Evolutionary conservation across 345 rosid species (phyloP).

Genomic region (sweet orange (Citrus sinensis)): DNA sequence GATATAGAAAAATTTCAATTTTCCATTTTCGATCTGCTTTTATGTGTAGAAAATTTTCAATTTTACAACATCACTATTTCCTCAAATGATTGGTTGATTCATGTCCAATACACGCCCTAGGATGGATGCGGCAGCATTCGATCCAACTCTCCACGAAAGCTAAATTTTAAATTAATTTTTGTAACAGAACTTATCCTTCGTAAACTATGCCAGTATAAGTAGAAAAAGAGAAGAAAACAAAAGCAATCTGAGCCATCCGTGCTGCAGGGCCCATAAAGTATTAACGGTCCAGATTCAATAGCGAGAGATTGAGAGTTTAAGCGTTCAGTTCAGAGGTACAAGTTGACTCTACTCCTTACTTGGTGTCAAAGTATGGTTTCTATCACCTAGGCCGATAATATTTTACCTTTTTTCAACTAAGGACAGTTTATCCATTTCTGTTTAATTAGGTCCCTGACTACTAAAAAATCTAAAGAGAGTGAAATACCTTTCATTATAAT

Average conservation of each 20-base stretch:
- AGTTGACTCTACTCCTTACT: neutral
- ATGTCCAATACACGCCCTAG: slow-evolving; percentile 16
- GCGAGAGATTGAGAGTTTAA: neutral
- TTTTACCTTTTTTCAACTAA: no score
- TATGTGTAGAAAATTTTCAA: neutral
- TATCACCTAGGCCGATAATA: no score
- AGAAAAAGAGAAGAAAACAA: neutral
- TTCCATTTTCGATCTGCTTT: no score
- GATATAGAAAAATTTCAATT: no score
- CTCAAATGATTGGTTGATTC: slow-evolving; percentile 21
- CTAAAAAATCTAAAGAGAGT: no score
- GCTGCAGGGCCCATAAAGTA: neutral
- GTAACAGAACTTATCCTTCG: neutral
- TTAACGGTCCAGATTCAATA: neutral
- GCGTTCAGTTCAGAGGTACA: neutral
- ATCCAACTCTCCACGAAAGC: neutral
- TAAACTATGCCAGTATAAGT: neutral
- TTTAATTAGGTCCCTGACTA: no score
- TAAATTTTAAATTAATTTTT: no score
- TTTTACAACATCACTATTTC: slow-evolving; percentile 9
- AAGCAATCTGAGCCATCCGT: neutral
- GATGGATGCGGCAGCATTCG: slow-evolving; percentile 14
- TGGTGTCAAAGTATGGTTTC: neutral
- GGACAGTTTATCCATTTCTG: no score
- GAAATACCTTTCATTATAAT: no score